phyloP scores from a whole-genome alignment of 2,329 filamentous ascomycete species.

The Pyrenochaeta sp. region DNA sequence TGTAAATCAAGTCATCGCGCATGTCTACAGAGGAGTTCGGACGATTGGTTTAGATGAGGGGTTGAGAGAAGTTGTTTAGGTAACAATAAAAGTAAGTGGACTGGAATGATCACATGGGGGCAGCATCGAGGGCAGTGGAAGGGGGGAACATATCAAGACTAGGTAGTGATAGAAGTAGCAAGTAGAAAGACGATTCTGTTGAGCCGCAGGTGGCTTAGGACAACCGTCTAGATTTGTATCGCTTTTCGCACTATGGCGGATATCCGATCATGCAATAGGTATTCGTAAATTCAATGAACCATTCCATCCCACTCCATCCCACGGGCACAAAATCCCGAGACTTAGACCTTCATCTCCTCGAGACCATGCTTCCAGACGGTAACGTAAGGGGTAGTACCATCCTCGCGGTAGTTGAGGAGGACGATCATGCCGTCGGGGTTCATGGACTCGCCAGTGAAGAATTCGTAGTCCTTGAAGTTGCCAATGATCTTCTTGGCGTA shows the following conservation, averaged over 20 bases:
- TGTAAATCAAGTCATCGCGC: too few relatives aligned
- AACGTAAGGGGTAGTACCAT: slow-evolving; percentile 88
- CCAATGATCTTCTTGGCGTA: slow-evolving; percentile 83
- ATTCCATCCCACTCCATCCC: slow-evolving; percentile 27
- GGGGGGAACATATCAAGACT: too few relatives aligned
- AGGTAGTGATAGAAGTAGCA: too few relatives aligned
- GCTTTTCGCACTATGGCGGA: slow-evolving; percentile 45
- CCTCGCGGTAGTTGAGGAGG: slow-evolving; percentile 97
- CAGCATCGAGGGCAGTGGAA: too few relatives aligned
- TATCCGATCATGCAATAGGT: slow-evolving; percentile 49
- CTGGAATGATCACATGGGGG: too few relatives aligned
- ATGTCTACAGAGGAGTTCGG: too few relatives aligned
- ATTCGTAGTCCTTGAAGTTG: slow-evolving; percentile 97
- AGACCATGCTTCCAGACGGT: slow-evolving; percentile 96
- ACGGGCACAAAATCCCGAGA: slow-evolving; percentile 6
- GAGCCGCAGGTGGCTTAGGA: slow-evolving; percentile 21
- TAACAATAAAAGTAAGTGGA: too few relatives aligned
- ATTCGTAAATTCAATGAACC: slow-evolving; percentile 46
- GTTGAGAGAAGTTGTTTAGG: too few relatives aligned
- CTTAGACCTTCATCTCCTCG: slow-evolving; percentile 87
- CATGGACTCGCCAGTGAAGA: slow-evolving; percentile 92
- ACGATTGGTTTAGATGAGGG: too few relatives aligned
- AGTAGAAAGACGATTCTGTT: slow-evolving; percentile 2
- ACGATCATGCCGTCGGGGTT: slow-evolving; percentile 92
- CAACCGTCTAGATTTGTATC: slow-evolving; percentile 41